These are phyloP conservation scores for Rossbeevera mucosa DNA, from an alignment of 768 basidiomycete genomes.

Conservation along the genomic window DNA sequence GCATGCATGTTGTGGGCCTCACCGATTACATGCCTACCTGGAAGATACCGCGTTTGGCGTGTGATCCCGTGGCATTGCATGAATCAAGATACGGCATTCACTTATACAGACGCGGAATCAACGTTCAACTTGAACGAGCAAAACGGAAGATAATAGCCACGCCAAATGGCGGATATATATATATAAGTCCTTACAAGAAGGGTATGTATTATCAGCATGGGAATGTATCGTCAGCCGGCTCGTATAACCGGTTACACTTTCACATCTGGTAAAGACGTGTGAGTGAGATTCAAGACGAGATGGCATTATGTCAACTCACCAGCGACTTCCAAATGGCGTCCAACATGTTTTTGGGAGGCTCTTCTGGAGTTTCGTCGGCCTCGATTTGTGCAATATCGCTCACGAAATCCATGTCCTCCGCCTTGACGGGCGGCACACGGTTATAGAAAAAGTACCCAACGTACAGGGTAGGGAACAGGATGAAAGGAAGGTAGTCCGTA, in stretches of 20 bases:
- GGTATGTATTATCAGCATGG: background rate
- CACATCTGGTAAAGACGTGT: constrained; percentile 16
- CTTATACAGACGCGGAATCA: too few relatives aligned
- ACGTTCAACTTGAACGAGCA: background rate
- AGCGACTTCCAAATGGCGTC: constrained; percentile 80
- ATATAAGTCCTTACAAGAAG: background rate
- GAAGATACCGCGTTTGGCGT: background rate
- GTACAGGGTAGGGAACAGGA: constrained; percentile 73
- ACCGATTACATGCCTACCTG: background rate
- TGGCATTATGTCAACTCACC: constrained; percentile 40
- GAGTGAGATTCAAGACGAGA: background rate
- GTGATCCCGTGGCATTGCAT: background rate
- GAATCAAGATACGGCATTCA: background rate
- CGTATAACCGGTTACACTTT: background rate
- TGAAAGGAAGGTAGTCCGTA: constrained; percentile 74
- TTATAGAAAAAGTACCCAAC: constrained; percentile 47
- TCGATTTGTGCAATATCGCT: constrained; percentile 66
- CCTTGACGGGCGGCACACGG: constrained; percentile 18
- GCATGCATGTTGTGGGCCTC: background rate
- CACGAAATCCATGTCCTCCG: constrained; percentile 82
- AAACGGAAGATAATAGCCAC: background rate
- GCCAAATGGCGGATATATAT: background rate
- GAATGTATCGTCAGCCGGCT: background rate
- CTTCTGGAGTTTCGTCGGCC: constrained; percentile 66
- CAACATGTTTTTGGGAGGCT: constrained; percentile 58